Base-by-base conservation (phyloP, 1,284 basidiomycete genomes). In the Exobasidium cylindrosporum region DNA sequence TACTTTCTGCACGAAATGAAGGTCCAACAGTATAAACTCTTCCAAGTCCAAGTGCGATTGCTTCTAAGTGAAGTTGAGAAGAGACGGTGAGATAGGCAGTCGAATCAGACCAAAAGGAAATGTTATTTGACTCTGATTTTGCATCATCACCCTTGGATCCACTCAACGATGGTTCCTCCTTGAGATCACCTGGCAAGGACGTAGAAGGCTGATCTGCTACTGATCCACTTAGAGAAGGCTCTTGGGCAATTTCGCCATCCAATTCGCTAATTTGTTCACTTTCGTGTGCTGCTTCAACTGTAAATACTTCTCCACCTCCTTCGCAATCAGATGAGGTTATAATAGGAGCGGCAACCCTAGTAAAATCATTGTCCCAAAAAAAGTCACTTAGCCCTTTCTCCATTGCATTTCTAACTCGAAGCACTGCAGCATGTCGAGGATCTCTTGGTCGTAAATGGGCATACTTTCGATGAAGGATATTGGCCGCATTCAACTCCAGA, bases 251-350 rank as follows among this genome's bases (percentile, higher is more conserved):
- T 7, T 40, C 17, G 10, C 7, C 7, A 40, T 40, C 35, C 35
- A 40, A 17, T 17, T 54, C 2, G 1, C 50, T 49, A 14, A 66
- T 58, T 26, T 78, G 72, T 14, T 67, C 29, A 58, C 68, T 68
- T 17, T 40, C 35, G 35, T 40, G 10, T 7, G 47, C 47, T 24
- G 47, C 47, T 13, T 50, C 71, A 21, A 97, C 83, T 13, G 86
- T 85, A 79, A 98, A 98, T 0, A 90, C 87, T 81, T 97, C 93
- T 21, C 96, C 95, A 2, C 90, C 94, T n/a, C 95, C 96, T 83
- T 98, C 95, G 68, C 93, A 95, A 80, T 98, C 96, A 67, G 87
- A 92, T 6, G 87, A 86, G 0, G 95, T 97, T 43, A 97, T 82
- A 47, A 97, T 84, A 0, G 96, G 95, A 0, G 92, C 89, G 69